phyloP scores from a whole-genome alignment of 164 flowering plant species.

The Cinnamomum micranthum region DNA sequence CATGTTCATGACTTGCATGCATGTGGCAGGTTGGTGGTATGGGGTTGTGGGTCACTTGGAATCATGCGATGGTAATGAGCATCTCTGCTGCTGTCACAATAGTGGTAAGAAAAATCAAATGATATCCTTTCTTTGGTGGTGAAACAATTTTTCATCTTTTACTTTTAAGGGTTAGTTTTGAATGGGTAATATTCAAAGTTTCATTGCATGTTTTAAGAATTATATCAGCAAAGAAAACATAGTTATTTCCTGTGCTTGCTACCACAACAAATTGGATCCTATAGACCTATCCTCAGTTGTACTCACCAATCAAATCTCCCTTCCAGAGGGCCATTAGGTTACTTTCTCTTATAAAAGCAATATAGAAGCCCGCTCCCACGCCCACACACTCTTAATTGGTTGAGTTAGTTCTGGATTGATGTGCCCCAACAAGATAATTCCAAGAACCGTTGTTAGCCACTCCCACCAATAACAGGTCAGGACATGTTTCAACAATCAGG shows the following conservation, averaged over 20 bases:
- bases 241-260: no score
- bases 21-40: conserved; percentile 94
- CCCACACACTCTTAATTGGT: neutral
- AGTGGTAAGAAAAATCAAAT: conserved; percentile 55
- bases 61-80: conserved; percentile 65
- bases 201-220: neutral
- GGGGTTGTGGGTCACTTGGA: conserved; percentile 95
- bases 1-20: neutral
- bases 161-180: neutral
- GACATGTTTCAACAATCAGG: no score
- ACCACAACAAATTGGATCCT: neutral
- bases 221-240: neutral
- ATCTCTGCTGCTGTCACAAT: conserved; percentile 58
- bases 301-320: neutral
- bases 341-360: neutral
- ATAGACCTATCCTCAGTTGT: neutral
- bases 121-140: neutral
- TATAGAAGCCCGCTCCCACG: neutral
- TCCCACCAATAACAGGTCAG: no score
- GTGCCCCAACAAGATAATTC: neutral
- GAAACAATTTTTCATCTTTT: neutral
- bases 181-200: neutral
- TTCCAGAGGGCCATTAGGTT: neutral
- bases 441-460: no score
- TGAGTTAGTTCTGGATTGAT: neutral